These are phyloP conservation scores for Phoma sp. DNA, from an alignment of 2,329 filamentous ascomycete species.

Conservation along the genomic window DNA sequence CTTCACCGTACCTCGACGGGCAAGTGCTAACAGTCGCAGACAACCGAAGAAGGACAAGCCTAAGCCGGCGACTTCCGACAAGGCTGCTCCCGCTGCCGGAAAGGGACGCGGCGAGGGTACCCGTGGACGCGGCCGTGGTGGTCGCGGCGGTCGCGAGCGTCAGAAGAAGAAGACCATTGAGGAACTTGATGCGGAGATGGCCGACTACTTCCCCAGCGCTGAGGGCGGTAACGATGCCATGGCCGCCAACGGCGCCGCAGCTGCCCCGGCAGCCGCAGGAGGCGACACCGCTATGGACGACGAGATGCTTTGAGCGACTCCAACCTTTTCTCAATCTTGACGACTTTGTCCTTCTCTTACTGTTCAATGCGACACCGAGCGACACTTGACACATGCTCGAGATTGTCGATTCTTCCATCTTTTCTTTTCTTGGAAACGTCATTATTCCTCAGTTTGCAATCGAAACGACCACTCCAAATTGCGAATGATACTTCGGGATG, in stretches of 20 bases:
- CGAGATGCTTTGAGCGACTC: conserved; percentile 43
- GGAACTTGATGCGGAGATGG: conserved; percentile 97
- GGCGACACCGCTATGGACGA: conserved; percentile 50
- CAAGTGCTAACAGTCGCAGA: conserved; percentile 45
- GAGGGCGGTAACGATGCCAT: conserved; percentile 53
- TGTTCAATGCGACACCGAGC: conserved; percentile 3
- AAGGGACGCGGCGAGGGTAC: conserved; percentile 53
- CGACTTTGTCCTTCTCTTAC: conserved; percentile 10
- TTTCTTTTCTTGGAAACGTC: conserved; percentile 22
- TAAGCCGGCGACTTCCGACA: conserved; percentile 79
- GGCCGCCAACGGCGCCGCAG: conserved; percentile 51
- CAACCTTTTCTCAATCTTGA: not conserved
- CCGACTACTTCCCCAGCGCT: conserved; percentile 79
- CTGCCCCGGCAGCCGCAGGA: conserved; percentile 51
- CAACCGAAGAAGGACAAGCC: conserved; percentile 65
- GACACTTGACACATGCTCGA: conserved; percentile 19
- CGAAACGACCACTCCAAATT: conserved; percentile 13
- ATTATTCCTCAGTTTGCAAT: conserved; percentile 19
- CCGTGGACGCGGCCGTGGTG: conserved; percentile 55
- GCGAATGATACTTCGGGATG: conserved; percentile 13
- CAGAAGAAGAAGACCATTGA: conserved; percentile 92
- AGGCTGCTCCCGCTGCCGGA: conserved; percentile 60
- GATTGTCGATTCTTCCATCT: conserved; percentile 17
- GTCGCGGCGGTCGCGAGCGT: conserved; percentile 54
- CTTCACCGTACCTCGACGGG: not conserved